Evolutionary conservation across 768 basidiomycete species (phyloP).

Genomic region (Holtermannia corniformis): DNA sequence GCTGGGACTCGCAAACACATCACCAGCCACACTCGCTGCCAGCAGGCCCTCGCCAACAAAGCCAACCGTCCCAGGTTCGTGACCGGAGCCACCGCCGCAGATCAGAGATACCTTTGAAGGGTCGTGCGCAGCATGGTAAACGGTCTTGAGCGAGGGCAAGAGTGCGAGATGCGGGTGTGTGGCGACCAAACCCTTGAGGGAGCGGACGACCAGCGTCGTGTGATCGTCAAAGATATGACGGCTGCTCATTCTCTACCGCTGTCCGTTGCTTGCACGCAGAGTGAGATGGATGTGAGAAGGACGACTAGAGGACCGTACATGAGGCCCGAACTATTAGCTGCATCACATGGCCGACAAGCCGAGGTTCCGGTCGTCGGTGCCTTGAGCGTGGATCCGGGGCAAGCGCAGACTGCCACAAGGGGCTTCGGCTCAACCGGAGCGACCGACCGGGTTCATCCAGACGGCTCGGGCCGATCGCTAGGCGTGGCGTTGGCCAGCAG

Average conservation of each 20-base stretch:
- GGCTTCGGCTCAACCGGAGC: too few relatives aligned
- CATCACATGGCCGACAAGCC: constrained; percentile 41
- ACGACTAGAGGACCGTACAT: too few relatives aligned
- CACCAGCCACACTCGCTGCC: constrained; percentile 31
- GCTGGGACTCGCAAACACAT: constrained; percentile 36
- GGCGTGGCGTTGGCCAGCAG: constrained; percentile 9
- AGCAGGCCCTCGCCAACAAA: constrained; percentile 31
- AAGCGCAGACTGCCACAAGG: too few relatives aligned
- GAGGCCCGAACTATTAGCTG: background rate
- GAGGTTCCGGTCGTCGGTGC: too few relatives aligned
- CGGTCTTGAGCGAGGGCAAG: constrained; percentile 36
- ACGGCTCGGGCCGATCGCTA: background rate
- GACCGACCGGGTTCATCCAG: too few relatives aligned
- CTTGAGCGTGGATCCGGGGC: too few relatives aligned
- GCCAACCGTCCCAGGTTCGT: constrained; percentile 36
- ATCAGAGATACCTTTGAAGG: constrained; percentile 32
- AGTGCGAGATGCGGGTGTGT: constrained; percentile 30
- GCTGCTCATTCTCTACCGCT: constrained; percentile 51
- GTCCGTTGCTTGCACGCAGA: constrained; percentile 51
- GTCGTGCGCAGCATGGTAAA: constrained; percentile 33
- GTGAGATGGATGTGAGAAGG: too few relatives aligned
- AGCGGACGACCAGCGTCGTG: constrained; percentile 28
- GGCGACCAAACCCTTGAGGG: constrained; percentile 31
- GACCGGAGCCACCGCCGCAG: constrained; percentile 35
- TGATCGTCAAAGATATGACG: constrained; percentile 37